A percentile compares a stretch with the other conserved stretches of the same genome.
phyloP scores from a whole-genome alignment of 176 grass and related monocot genomes.

The Rhynchospora tenuis region DNA sequence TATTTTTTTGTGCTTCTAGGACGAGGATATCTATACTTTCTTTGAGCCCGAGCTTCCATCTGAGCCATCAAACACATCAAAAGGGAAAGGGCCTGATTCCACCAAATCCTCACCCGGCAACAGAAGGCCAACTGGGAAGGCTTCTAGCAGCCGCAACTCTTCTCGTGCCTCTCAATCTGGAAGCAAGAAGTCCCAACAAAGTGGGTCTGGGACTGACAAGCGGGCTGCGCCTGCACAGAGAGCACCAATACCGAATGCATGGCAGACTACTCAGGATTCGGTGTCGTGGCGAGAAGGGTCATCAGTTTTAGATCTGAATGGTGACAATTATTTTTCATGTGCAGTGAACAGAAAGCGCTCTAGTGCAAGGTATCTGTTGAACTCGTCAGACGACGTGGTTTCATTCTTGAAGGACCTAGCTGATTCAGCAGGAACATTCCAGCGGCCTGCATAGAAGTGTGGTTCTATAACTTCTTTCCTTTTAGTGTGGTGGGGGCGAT shows the following conservation, averaged over 20 bases:
- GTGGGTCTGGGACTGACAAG: conserved; percentile 36
- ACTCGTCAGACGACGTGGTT: conserved; percentile 80
- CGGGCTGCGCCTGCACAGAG: conserved; percentile 30
- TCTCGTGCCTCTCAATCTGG: conserved; percentile 51
- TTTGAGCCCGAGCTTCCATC: conserved; percentile 93
- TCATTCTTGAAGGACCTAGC: conserved; percentile 76
- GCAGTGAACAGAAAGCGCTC: conserved; percentile 85
- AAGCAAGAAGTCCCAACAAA: conserved; percentile 39
- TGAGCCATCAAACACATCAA: conserved; percentile 45
- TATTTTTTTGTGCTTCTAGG: conserved; percentile 40
- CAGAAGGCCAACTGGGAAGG: conserved; percentile 36
- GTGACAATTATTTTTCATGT: conserved; percentile 98
- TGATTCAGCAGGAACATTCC: conserved; percentile 12
- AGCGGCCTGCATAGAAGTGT: background rate
- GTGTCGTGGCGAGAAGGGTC: conserved; percentile 86
- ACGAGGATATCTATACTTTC: conserved; percentile 97
- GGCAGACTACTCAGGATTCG: conserved; percentile 36
- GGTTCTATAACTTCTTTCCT: background rate
- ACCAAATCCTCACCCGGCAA: conserved; percentile 38
- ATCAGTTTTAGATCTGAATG: conserved; percentile 89
- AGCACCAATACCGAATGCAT: conserved; percentile 34
- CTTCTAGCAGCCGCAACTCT: conserved; percentile 54
- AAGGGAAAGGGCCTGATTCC: conserved; percentile 52
- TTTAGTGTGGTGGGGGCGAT: background rate
- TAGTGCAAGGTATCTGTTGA: conserved; percentile 75